A percentile compares a stretch with the other conserved stretches of the same genome.
phyloP scores from a whole-genome alignment of 2,329 filamentous ascomycete genomes.

The Neocatenulostroma microsporum region DNA sequence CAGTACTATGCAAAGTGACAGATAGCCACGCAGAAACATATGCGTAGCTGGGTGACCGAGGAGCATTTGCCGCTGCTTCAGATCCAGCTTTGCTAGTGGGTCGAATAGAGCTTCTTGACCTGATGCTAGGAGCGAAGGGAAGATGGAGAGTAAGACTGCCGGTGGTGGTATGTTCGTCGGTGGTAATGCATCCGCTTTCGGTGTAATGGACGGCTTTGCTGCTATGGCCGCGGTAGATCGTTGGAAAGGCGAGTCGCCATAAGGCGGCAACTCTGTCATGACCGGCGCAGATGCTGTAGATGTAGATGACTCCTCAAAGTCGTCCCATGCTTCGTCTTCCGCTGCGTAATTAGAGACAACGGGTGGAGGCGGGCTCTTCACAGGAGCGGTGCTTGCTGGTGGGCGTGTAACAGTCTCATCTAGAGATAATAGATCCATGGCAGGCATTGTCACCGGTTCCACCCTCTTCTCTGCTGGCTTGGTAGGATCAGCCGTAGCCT shows the following conservation, averaged over 20 bases:
- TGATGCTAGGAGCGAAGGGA: slow-evolving; percentile 61
- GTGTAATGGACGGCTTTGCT: background rate
- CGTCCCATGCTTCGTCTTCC: slow-evolving; percentile 37
- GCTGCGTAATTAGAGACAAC: background rate
- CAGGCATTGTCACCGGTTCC: slow-evolving; percentile 13
- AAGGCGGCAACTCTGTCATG: background rate
- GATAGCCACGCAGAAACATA: slow-evolving; percentile 56
- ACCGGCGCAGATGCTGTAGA: no score
- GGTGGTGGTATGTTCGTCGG: slow-evolving; percentile 87
- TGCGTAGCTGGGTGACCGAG: slow-evolving; percentile 53
- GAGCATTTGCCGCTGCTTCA: slow-evolving; percentile 54
- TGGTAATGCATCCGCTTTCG: slow-evolving; percentile 36
- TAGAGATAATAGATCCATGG: slow-evolving; percentile 24
- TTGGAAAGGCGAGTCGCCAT: background rate
- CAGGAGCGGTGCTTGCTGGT: slow-evolving; percentile 5
- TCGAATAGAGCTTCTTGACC: slow-evolving; percentile 59
- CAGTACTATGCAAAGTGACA: slow-evolving; percentile 57
- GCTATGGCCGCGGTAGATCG: background rate
- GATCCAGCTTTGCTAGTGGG: slow-evolving; percentile 43
- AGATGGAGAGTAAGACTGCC: slow-evolving; percentile 68
- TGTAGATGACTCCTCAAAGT: slow-evolving; percentile 30
- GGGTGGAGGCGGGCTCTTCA: slow-evolving; percentile 10
- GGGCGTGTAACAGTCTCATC: slow-evolving; percentile 19
- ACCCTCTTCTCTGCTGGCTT: no score
- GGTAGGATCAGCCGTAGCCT: background rate